Evolutionary conservation across 306 rosid genomes (phyloP), one percentile per base, ranked within the genome.

Genomic region (Quercus mongolica): DNA sequence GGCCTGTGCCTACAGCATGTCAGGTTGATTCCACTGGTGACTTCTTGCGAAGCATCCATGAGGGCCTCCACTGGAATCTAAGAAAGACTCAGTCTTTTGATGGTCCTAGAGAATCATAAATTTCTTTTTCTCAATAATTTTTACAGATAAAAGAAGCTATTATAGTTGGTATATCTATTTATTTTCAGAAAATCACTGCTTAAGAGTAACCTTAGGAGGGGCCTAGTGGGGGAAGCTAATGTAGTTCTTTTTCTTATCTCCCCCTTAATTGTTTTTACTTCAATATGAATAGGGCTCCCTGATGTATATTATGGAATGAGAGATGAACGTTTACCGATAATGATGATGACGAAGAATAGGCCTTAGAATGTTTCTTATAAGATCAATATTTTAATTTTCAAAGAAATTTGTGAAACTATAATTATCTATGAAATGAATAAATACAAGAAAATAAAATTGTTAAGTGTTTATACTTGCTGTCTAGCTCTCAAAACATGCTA

Each of bases 1-100:
- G 99, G 98, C 99, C 99, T 4, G 99, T 95, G 81, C 98, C 99
- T 55, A 95, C 98, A 4, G 98, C 98, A 1, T 95, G 98, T 83
- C 80, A 71, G 56, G 88, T 78, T 75, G 99, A 95, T 87, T 93
- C 99, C 20, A 95, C 99, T 3, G 75, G 38, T 20, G 99, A 95
- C 79, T 95, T 95, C 92, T 82, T 95, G 68, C 90, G 86, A 65
- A 95, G 97, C 87, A 93, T 95, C 70, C 96, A 95, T 14, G 97
- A 95, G 17, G 98, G 98, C 58, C 98, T 93, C 73, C 98, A 95
- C 77, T 95, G 99, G 99, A 95, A 95, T 83, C 89, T 93, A 77
- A 86, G 99, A 78, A 95, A 91, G 80, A 83, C 85, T 1, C 99
- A 95, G 61, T 91, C 97, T 4, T 85, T 78, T 63, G 98, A 95